phyloP scores from a whole-genome alignment of 345 rosid genomes.

The Pugionium dolabratum region DNA sequence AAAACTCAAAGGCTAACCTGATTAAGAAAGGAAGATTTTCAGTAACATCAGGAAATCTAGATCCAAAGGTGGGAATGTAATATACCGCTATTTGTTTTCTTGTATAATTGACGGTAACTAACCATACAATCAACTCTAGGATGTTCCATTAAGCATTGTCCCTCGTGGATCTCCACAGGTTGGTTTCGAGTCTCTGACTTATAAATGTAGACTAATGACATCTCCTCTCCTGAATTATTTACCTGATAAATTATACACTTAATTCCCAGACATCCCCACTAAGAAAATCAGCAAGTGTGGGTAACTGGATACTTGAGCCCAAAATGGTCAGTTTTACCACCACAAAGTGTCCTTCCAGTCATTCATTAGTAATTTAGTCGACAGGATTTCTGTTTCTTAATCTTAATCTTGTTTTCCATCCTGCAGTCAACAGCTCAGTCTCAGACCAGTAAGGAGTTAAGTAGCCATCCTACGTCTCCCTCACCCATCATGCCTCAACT shows the following conservation, averaged over 20 bases:
- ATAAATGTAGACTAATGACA: slow-evolving; percentile 9
- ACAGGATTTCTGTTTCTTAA: neutral
- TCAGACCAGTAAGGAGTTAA: slow-evolving; percentile 59
- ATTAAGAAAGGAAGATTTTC: slow-evolving; percentile 98
- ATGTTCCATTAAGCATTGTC: slow-evolving; percentile 78
- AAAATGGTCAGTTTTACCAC: slow-evolving; percentile 45
- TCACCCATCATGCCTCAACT: slow-evolving; percentile 70
- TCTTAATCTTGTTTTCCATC: slow-evolving; percentile 26
- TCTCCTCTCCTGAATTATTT: slow-evolving; percentile 16
- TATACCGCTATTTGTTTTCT: slow-evolving; percentile 19
- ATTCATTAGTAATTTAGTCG: neutral
- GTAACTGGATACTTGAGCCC: slow-evolving; percentile 80
- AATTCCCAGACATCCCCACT: slow-evolving; percentile 74
- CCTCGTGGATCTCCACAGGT: slow-evolving; percentile 91
- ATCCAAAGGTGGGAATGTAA: slow-evolving; percentile 72
- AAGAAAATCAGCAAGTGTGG: slow-evolving; percentile 94
- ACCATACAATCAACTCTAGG: slow-evolving; percentile 61
- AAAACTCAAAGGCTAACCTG: slow-evolving; percentile 81
- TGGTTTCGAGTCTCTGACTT: slow-evolving; percentile 41
- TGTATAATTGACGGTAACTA: slow-evolving; percentile 41
- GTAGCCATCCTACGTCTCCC: slow-evolving; percentile 44
- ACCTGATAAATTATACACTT: slow-evolving; percentile 35
- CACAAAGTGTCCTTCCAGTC: slow-evolving; percentile 10
- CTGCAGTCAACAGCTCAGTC: slow-evolving; percentile 59
- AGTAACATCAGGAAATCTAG: slow-evolving; percentile 94